Base-by-base conservation (phyloP, 805 yeast genomes). In the Pichia insulana region DNA sequence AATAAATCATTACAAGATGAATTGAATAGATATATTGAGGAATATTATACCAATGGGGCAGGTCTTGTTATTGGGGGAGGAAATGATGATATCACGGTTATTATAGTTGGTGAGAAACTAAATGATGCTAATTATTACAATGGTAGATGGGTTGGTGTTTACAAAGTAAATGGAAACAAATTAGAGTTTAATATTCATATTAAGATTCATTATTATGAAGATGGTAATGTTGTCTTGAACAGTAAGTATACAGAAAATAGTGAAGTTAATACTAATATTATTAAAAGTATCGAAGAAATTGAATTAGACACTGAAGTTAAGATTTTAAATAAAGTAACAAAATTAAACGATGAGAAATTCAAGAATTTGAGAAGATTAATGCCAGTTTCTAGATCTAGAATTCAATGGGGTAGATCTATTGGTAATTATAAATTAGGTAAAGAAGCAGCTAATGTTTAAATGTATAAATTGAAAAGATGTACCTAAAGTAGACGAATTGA, bases 341-440 rank as follows among this genome's bases (percentile, higher is more conserved):
- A 76, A 25, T 70, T 90, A 57, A 90, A 90, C 61, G 95, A 87
- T 50, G 71, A 71, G 41, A 74, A 78, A 48, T 90, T 92, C 68
- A 92, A 90, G 64, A 73, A 74, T 46, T 71, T 90, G 52, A 76
- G 98, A 65, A 80, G 98, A 62, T 86, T 86, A 59, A 69, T 90
- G 49, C 98, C 98, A 7, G 80, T 90, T 17, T 90, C 95, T 17
- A 74, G 96, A 58, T 75, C 95, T 15, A 88, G 83, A 59, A 82
- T 90, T 55, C 85, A 86, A 59, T 90, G 98, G 98, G 96, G 95
- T 26, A 84, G 77, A 56, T 86, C 96, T 10, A 85, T 87, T 52
- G 95, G 94, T 15, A 84, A 80, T 58, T 89, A 89, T 64, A 76
- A 86, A 55, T 68, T 90, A 35, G 97, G 97, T 15, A 79, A 78